These are phyloP conservation scores for Trichoderma sp. DNA, from an alignment of 2,329 filamentous ascomycete species.

Conservation along the genomic window DNA sequence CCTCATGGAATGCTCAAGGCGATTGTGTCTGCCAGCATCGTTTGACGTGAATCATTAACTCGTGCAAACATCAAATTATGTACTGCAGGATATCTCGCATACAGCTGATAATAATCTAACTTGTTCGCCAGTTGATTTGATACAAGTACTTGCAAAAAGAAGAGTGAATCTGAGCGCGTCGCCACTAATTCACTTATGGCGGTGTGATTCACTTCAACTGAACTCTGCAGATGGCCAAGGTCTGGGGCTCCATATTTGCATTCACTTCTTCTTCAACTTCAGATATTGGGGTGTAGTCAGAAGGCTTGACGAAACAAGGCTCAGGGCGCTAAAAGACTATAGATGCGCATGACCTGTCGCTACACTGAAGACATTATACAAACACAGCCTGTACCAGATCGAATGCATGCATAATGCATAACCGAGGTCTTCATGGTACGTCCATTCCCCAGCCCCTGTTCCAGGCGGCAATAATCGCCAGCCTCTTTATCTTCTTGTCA, in stretches of 20 bases:
- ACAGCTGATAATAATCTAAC: not conserved
- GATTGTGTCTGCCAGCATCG: not conserved
- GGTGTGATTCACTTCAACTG: not conserved
- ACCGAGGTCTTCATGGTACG: not conserved
- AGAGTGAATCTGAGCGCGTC: not conserved
- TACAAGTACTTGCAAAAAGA: not conserved
- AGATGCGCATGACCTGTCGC: not conserved
- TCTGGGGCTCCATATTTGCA: not conserved
- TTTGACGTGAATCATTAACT: not conserved
- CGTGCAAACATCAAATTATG: not conserved
- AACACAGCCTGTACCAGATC: not conserved
- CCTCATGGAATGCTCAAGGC: not conserved
- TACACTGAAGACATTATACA: not conserved
- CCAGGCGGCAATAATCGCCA: not conserved
- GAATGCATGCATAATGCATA: not conserved
- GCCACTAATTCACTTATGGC: not conserved
- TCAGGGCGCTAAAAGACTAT: not conserved
- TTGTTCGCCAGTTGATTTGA: not conserved
- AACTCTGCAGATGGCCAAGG: not conserved
- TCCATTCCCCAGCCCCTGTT: not conserved
- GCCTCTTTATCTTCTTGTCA: not conserved
- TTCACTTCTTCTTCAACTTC: not conserved
- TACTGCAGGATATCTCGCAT: not conserved
- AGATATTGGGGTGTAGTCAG: fast-evolving
- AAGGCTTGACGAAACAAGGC: not conserved